Percentiles rank a stretch among this genome's conserved stretches.
These are phyloP conservation scores for Juncus inflexus DNA, from an alignment of 176 grass and related monocot species.

Conservation along the genomic window DNA sequence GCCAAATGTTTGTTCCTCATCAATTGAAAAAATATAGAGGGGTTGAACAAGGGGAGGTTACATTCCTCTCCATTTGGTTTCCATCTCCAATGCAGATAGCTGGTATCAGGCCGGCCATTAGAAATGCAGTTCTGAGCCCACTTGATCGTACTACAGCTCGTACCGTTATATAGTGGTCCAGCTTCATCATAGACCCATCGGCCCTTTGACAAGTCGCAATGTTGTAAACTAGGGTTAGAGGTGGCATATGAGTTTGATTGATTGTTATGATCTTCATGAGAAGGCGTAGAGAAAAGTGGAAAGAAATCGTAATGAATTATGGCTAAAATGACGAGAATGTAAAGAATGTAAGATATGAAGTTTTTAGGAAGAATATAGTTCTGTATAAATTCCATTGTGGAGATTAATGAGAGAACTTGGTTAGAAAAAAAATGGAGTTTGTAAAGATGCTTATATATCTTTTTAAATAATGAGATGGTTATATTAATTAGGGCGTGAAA, in stretches of 20 bases:
- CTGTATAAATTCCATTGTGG: too few species aligned
- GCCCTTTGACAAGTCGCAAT: conserved; percentile 47
- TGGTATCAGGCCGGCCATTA: conserved; percentile 50
- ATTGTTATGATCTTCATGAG: not conserved
- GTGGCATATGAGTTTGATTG: too few species aligned
- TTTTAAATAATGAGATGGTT: too few species aligned
- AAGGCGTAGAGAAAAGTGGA: not conserved
- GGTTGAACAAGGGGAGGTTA: not conserved
- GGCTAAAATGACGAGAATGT: conserved; percentile 29
- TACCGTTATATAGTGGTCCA: conserved; percentile 38
- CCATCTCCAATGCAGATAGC: conserved; percentile 57
- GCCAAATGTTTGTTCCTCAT: not conserved
- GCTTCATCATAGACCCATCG: conserved; percentile 31
- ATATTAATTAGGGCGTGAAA: too few species aligned
- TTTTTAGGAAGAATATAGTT: conserved; percentile 20
- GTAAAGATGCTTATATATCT: too few species aligned
- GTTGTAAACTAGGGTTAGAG: too few species aligned
- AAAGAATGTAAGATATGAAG: conserved; percentile 30
- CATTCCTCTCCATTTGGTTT: conserved; percentile 32
- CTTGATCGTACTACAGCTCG: conserved; percentile 58
- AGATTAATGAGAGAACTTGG: too few species aligned
- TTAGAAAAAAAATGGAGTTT: too few species aligned
- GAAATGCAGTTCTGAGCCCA: conserved; percentile 48
- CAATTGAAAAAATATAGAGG: not conserved
- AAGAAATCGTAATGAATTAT: conserved; percentile 35